Evolutionary conservation across 768 basidiomycete genomes (phyloP).

Genomic region (Russula earlei): DNA sequence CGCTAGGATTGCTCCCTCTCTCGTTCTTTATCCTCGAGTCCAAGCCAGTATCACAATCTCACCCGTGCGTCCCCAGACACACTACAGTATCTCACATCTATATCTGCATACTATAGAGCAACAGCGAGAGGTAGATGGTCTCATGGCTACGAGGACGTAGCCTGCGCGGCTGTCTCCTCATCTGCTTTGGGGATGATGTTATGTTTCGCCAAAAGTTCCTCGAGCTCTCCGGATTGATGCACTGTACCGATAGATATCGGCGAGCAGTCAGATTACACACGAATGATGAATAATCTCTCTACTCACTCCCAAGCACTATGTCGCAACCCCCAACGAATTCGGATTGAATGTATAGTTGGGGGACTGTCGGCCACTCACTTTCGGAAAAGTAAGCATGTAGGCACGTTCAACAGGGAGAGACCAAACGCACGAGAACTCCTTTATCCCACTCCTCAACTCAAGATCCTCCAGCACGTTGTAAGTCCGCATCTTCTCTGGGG

Average conservation of each 20-base stretch:
- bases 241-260: conserved; percentile 37
- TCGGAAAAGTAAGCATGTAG: not conserved
- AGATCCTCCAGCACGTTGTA: conserved; percentile 85
- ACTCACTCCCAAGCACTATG: conserved; percentile 83
- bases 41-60: too few relatives aligned
- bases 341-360: conserved; percentile 88
- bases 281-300: conserved; percentile 2
- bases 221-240: conserved; percentile 94
- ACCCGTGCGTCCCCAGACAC: too few relatives aligned
- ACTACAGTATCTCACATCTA: too few relatives aligned
- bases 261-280: conserved; percentile 2
- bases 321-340: conserved; percentile 98
- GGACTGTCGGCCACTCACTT: conserved; percentile 97
- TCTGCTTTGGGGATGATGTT: conserved; percentile 51
- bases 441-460: conserved; percentile 78
- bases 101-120: not conserved
- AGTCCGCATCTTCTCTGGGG: conserved; percentile 71
- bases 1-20: too few relatives aligned
- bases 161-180: conserved; percentile 14
- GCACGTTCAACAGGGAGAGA: not conserved
- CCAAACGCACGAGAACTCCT: conserved; percentile 91
- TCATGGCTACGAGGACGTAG: conserved; percentile 17
- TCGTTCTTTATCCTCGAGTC: too few relatives aligned
- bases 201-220: conserved; percentile 65
- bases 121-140: not conserved